Percentiles rank a stretch among this genome's conserved stretches.
These are phyloP conservation scores for Penicillium digitatum DNA, from an alignment of 2,329 filamentous ascomycete species.

Conservation along the genomic window DNA sequence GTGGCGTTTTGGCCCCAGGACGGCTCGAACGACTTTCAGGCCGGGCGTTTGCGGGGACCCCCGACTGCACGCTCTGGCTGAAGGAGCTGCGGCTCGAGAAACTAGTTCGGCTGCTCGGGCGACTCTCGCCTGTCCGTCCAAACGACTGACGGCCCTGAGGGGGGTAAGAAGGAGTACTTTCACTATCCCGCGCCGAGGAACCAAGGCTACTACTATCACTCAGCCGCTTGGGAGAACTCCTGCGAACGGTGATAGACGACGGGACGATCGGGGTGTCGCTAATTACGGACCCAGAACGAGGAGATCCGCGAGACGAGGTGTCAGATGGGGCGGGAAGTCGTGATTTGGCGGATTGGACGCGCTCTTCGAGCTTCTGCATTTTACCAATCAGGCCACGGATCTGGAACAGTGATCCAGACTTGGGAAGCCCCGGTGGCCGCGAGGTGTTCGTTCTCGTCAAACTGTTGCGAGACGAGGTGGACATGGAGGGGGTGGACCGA, in stretches of 20 bases:
- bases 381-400: constrained; percentile 91
- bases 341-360: constrained; percentile 85
- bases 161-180: constrained; percentile 35
- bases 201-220: constrained; percentile 44
- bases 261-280: constrained; percentile 48
- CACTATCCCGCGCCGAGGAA: constrained; percentile 37
- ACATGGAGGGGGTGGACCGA: constrained; percentile 45
- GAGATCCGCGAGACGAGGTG: constrained; percentile 78
- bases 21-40: constrained; percentile 64
- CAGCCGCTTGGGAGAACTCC: constrained; percentile 39
- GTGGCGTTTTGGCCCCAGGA: constrained; percentile 58
- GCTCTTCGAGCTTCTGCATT: constrained; percentile 92
- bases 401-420: constrained; percentile 76
- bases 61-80: constrained; percentile 39
- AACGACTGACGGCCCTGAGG: constrained; percentile 47
- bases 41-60: constrained; percentile 45
- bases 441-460: constrained; percentile 49
- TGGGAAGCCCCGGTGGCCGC: constrained; percentile 48
- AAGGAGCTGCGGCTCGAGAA: constrained; percentile 45
- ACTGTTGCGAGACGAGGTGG: constrained; percentile 37
- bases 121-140: constrained; percentile 50
- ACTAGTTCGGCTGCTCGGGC: constrained; percentile 71
- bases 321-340: constrained; percentile 78
- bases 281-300: constrained; percentile 55
- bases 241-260: constrained; percentile 54